These are phyloP conservation scores for Phialocephala sp. DNA, from an alignment of 2,329 filamentous ascomycete genomes.

Conservation along the genomic window DNA sequence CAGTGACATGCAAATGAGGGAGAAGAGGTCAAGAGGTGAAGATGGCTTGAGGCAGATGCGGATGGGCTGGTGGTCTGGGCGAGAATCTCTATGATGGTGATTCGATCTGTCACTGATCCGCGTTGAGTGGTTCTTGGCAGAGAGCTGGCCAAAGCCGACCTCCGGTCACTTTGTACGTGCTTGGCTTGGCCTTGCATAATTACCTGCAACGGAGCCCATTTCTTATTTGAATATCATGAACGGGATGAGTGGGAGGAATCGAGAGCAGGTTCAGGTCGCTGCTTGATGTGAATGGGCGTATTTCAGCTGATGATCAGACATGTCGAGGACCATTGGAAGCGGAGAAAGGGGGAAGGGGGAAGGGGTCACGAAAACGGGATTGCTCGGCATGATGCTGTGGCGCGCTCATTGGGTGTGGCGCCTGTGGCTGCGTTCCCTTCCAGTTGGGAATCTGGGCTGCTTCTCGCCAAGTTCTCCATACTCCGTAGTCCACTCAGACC, in stretches of 20 bases:
- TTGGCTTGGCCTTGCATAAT: background rate
- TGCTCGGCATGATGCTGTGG: background rate
- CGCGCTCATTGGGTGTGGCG: background rate
- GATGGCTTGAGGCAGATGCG: background rate
- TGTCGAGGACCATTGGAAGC: background rate
- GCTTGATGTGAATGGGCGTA: background rate
- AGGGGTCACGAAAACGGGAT: background rate
- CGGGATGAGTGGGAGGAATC: background rate
- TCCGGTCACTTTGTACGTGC: background rate
- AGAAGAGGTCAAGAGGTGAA: background rate
- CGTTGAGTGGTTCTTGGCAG: slow-evolving; percentile 2
- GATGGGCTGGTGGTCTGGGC: too few relatives aligned
- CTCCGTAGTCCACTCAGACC: background rate
- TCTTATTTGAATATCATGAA: background rate
- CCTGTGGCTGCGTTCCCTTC: background rate
- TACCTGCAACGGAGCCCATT: background rate
- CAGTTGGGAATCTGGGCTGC: background rate
- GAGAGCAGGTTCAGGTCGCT: background rate
- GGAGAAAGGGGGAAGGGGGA: background rate
- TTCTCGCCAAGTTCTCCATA: background rate
- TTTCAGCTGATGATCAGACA: background rate
- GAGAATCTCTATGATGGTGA: background rate
- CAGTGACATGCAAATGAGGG: background rate
- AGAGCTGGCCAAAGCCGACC: background rate
- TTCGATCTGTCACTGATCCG: slow-evolving; percentile 9